Conservation (phyloP, 2,329 filamentous ascomycete genomes). For the Aspergillus sp. region DNA sequence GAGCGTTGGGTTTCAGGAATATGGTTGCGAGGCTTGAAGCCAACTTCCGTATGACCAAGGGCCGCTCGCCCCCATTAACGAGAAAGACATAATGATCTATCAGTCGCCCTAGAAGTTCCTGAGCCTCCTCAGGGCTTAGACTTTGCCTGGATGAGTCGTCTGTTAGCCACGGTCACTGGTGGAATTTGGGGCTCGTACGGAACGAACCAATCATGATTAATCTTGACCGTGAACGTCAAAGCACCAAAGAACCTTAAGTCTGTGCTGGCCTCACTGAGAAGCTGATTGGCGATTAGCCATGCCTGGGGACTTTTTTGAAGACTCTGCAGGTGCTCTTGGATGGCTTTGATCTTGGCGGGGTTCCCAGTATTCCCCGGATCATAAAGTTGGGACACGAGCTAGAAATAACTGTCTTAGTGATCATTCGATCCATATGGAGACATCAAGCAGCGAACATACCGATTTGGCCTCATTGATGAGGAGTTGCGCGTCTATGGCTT, state of each 20-base stretch:
- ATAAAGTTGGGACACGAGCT: slow-evolving; percentile 46
- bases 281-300: slow-evolving; percentile 79
- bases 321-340: slow-evolving; percentile 74
- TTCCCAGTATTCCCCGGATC: slow-evolving; percentile 48
- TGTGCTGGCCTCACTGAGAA: slow-evolving; percentile 68
- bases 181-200: neutral
- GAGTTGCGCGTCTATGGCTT: slow-evolving; percentile 25
- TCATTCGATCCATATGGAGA: neutral
- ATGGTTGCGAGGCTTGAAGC: slow-evolving; percentile 47
- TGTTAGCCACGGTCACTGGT: neutral
- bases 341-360: slow-evolving; percentile 48
- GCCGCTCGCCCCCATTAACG: slow-evolving; percentile 39
- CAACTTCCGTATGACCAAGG: slow-evolving; percentile 50
- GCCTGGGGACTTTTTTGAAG: slow-evolving; percentile 78
- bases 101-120: slow-evolving; percentile 44
- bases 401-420: slow-evolving; percentile 12
- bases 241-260: slow-evolving; percentile 90
- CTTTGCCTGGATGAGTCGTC: slow-evolving; percentile 32
- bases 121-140: slow-evolving; percentile 35
- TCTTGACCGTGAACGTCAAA: slow-evolving; percentile 88
- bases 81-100: slow-evolving; percentile 46
- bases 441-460: slow-evolving; percentile 20
- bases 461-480: slow-evolving; percentile 33
- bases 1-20: slow-evolving; percentile 42
- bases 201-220: slow-evolving; percentile 80